A percentile compares a stretch with the other conserved stretches of the same genome.
phyloP scores from a whole-genome alignment of 495 filamentous ascomycete species.

The Aspergillus panamensis region DNA sequence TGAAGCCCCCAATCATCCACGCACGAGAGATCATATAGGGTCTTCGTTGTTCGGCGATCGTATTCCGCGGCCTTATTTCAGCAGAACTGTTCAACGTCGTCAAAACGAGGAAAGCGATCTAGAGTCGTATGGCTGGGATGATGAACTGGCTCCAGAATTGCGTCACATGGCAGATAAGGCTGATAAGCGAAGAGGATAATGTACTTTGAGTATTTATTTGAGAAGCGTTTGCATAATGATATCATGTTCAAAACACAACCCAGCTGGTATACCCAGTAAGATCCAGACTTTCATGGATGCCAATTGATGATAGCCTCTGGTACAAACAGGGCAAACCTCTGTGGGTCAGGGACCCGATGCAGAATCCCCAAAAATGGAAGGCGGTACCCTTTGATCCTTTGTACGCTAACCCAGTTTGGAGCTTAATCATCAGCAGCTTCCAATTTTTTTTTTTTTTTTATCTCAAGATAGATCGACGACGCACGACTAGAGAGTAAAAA shows the following conservation, averaged over 20 bases:
- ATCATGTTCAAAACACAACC: too few species aligned
- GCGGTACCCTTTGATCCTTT: neutral
- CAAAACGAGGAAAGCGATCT: neutral
- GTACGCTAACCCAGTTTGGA: neutral
- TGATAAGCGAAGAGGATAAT: neutral
- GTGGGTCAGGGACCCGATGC: neutral
- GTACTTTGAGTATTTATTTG: too few species aligned
- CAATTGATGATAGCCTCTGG: neutral
- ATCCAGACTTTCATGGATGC: too few species aligned
- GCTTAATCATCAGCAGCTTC: neutral
- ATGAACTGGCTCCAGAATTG: neutral
- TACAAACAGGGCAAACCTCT: neutral
- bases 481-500: neutral
- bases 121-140: slow-evolving; percentile 13
- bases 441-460: slow-evolving; percentile 1
- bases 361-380: neutral
- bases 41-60: neutral
- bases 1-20: too few species aligned
- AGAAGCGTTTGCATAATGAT: too few species aligned
- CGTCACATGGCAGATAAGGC: neutral
- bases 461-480: neutral
- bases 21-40: neutral
- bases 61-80: neutral
- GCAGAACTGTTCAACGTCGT: neutral
- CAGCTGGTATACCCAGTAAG: too few species aligned